Evolutionary conservation across 2,329 filamentous ascomycete species (phyloP).

Genomic region (Sporothrix mexicana): DNA sequence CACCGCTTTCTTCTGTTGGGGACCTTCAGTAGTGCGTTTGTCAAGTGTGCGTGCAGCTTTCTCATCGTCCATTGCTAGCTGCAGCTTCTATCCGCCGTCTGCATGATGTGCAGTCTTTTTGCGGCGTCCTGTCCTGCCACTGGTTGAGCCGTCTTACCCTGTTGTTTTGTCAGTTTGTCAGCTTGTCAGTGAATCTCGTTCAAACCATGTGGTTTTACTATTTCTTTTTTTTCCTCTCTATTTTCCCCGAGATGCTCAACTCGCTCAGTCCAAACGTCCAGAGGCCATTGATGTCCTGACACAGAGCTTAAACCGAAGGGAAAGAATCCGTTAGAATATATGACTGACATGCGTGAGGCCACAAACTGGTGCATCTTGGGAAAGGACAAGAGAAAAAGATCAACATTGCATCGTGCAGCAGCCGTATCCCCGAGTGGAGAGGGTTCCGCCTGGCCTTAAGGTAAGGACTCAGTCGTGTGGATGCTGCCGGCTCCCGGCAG

Average conservation of each 20-base stretch:
- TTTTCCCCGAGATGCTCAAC: background rate
- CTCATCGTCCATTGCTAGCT: background rate
- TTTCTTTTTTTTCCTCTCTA: background rate
- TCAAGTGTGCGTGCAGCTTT: background rate
- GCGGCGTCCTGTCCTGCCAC: background rate
- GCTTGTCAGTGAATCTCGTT: background rate
- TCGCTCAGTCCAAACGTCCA: background rate
- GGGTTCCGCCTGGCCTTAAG: background rate
- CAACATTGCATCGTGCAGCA: conserved; percentile 21
- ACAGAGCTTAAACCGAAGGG: background rate
- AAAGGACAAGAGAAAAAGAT: background rate
- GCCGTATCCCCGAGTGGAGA: conserved; percentile 24
- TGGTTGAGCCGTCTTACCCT: background rate
- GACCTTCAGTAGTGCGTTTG: background rate
- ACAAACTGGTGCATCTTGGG: background rate
- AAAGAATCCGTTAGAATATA: background rate
- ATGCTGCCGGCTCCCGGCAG: background rate
- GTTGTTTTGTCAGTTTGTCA: background rate
- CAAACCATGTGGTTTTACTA: background rate
- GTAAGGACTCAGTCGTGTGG: no score
- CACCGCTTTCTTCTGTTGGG: background rate
- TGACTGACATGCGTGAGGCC: background rate
- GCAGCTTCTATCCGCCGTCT: conserved; percentile 9
- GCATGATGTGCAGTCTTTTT: background rate
- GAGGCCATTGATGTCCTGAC: background rate